Percentiles rank a stretch among this genome's conserved stretches.
Evolutionary conservation across 2,329 filamentous ascomycete genomes (phyloP).

Genomic region (Penicillium sclerotiorum): DNA sequence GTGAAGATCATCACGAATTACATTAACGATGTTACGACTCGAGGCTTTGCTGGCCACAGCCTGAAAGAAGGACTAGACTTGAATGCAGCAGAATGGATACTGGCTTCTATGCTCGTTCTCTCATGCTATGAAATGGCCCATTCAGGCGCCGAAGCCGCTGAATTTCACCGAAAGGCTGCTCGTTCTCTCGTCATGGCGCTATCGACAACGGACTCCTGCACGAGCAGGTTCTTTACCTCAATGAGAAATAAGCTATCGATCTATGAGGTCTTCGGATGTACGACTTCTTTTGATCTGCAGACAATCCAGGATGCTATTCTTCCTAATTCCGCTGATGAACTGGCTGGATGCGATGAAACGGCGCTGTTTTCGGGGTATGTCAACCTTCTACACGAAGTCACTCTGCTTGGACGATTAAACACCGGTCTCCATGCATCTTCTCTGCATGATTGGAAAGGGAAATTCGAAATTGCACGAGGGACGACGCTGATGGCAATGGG

Average conservation of each 20-base stretch:
- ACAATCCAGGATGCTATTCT: not conserved
- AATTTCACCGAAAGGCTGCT: conserved; percentile 1
- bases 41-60: not conserved
- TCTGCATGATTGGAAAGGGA: not conserved
- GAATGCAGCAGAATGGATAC: not conserved
- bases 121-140: not conserved
- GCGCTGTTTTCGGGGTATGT: not conserved
- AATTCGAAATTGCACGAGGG: not conserved
- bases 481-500: not conserved
- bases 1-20: not conserved
- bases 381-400: not conserved
- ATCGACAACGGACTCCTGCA: not conserved
- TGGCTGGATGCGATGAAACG: not conserved
- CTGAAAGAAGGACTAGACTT: not conserved
- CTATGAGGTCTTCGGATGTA: not conserved
- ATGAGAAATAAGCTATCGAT: not conserved
- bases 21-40: not conserved
- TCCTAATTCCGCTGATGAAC: not conserved
- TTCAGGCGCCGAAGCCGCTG: not conserved
- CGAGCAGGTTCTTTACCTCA: not conserved
- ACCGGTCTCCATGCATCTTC: not conserved
- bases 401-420: not conserved
- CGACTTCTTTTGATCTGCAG: not conserved
- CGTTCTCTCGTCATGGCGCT: not conserved
- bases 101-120: not conserved